These are phyloP conservation scores for Ramularia collo-cygni DNA, from an alignment of 2,329 filamentous ascomycete genomes.

Conservation along the genomic window DNA sequence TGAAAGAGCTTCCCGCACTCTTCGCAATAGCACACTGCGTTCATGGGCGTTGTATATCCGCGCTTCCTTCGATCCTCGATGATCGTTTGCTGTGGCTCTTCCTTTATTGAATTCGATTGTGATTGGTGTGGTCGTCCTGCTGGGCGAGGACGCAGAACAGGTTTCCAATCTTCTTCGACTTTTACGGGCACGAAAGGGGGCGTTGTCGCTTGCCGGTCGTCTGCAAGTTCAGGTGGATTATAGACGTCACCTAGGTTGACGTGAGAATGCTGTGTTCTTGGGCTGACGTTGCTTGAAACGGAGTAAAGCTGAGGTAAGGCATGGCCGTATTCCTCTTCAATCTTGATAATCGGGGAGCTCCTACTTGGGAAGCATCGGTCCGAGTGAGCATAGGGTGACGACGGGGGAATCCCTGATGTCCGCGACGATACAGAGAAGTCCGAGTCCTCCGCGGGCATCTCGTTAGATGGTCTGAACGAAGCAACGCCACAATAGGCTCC, in stretches of 20 bases:
- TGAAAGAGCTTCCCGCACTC: constrained; percentile 75
- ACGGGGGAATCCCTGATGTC: constrained; percentile 13
- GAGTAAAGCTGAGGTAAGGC: constrained; percentile 9
- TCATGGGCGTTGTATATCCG: constrained; percentile 46
- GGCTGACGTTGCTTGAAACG: constrained; percentile 5
- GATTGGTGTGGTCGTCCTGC: background rate
- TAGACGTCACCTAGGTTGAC: constrained; percentile 15
- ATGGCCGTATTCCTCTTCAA: constrained; percentile 13
- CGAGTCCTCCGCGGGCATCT: constrained; percentile 18
- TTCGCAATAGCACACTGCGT: constrained; percentile 66
- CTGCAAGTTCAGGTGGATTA: background rate
- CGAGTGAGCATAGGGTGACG: constrained; percentile 22
- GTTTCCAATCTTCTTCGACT: no score
- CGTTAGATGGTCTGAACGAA: constrained; percentile 6
- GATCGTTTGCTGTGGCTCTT: background rate
- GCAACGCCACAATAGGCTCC: background rate
- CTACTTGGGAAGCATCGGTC: constrained; percentile 12
- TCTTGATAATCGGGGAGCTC: constrained; percentile 18
- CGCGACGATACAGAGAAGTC: constrained; percentile 19
- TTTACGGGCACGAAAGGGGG: background rate
- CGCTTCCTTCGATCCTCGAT: constrained; percentile 20
- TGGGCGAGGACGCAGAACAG: no score
- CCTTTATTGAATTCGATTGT: background rate
- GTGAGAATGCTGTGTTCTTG: constrained; percentile 5
- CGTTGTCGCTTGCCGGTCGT: background rate